A percentile compares a stretch with the other conserved stretches of the same genome.
Conservation (phyloP, 2,329 filamentous ascomycete species). For the Metarhizium anisopliae region DNA sequence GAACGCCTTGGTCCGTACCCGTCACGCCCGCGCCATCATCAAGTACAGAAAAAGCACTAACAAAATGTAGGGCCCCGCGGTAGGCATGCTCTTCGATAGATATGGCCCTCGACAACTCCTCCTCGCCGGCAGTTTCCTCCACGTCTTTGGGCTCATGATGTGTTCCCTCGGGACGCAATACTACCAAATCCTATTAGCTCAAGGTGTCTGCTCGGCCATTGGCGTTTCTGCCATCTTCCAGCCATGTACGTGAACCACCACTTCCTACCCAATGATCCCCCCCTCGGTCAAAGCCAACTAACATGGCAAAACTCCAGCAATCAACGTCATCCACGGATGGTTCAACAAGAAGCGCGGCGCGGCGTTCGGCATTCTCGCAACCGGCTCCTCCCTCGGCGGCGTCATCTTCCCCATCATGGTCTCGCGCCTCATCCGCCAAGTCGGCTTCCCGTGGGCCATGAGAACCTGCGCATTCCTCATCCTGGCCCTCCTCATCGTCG, state of each 20-base stretch:
- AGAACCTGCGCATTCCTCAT: slow-evolving; percentile 17
- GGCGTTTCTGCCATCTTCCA: slow-evolving; percentile 19
- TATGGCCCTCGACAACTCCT: slow-evolving; percentile 48
- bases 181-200: slow-evolving; percentile 25
- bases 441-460: slow-evolving; percentile 24
- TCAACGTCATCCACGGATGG: slow-evolving; percentile 15
- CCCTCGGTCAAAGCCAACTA: not conserved
- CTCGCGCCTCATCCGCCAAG: slow-evolving; percentile 16
- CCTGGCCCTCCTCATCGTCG: slow-evolving; percentile 20
- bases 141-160: slow-evolving; percentile 53
- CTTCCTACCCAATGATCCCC: not conserved
- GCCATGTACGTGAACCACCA: slow-evolving; percentile 8
- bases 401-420: slow-evolving; percentile 26
- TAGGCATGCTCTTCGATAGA: slow-evolving; percentile 51
- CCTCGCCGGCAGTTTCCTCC: slow-evolving; percentile 37
- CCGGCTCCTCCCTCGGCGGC: slow-evolving; percentile 21
- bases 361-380: slow-evolving; percentile 16
- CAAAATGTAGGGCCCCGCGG: slow-evolving; percentile 36
- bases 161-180: slow-evolving; percentile 32
- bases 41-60: not conserved
- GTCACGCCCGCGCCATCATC: not conserved
- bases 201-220: slow-evolving; percentile 22
- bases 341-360: slow-evolving; percentile 15
- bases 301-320: slow-evolving; percentile 4
- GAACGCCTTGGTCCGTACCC: slow-evolving; percentile 22